A percentile compares a stretch with the other conserved stretches of the same genome.
phyloP scores from a whole-genome alignment of 371 early-diverging fungal genomes.

The Mucor irregularis region DNA sequence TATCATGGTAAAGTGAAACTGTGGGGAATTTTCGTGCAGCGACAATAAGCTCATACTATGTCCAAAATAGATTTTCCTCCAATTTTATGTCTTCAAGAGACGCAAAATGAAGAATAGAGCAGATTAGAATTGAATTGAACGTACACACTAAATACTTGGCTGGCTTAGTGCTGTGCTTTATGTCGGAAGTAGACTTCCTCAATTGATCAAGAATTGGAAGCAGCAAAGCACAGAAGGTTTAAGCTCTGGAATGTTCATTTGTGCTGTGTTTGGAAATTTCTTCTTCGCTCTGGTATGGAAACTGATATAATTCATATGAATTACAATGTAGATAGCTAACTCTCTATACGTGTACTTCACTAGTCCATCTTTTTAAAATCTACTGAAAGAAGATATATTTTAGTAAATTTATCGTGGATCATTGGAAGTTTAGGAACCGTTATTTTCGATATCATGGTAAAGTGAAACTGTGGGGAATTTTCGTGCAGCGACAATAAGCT shows the following conservation, averaged over 20 bases:
- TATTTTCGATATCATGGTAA: conserved; percentile 50
- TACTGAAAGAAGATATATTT: conserved; percentile 41
- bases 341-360: not conserved
- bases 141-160: conserved; percentile 43
- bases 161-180: conserved; percentile 56
- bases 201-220: conserved; percentile 70
- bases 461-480: not conserved
- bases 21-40: not conserved
- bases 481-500: not conserved
- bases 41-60: not conserved
- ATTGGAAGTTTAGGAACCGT: conserved; percentile 54
- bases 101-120: conserved; percentile 13
- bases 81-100: conserved; percentile 16
- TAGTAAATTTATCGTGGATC: conserved; percentile 60
- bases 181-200: conserved; percentile 70
- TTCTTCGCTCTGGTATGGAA: conserved; percentile 51
- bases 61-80: conserved; percentile 24
- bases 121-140: conserved; percentile 1
- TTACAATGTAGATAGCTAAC: too few species aligned
- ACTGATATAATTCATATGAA: not conserved
- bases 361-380: conserved; percentile 57
- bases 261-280: conserved; percentile 77
- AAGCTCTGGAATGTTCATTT: conserved; percentile 74
- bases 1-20: conserved; percentile 30
- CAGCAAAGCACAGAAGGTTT: conserved; percentile 75